These are phyloP conservation scores for Claviceps fusiformis DNA, from an alignment of 2,329 filamentous ascomycete genomes.

Conservation along the genomic window DNA sequence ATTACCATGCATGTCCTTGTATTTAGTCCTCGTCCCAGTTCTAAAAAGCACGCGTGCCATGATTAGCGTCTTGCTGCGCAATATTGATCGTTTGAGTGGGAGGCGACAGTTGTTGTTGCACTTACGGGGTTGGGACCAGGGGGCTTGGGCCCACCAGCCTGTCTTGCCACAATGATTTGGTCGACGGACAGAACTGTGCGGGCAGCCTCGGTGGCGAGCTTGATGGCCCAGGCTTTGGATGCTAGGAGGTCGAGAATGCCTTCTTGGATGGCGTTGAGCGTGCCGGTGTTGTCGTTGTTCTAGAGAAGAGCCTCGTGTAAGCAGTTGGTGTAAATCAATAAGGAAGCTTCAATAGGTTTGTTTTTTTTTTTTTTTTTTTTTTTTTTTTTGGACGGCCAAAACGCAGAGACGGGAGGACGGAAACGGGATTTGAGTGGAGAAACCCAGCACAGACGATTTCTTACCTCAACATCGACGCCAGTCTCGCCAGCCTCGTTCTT, in stretches of 20 bases:
- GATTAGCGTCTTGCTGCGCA: background rate
- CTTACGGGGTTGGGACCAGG: constrained; percentile 74
- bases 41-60: constrained; percentile 14
- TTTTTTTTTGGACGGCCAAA: background rate
- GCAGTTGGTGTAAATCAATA: background rate
- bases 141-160: constrained; percentile 94
- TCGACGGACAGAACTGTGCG: constrained; percentile 91
- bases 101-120: constrained; percentile 5
- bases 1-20: constrained; percentile 11
- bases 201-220: constrained; percentile 87
- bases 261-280: constrained; percentile 71
- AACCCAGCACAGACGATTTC: constrained; percentile 6
- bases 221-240: constrained; percentile 93
- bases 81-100: no score
- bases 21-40: constrained; percentile 52
- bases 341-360: no score
- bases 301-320: constrained; percentile 16
- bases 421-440: no score
- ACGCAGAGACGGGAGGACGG: background rate
- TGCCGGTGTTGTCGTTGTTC: constrained; percentile 69
- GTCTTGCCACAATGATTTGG: constrained; percentile 96
- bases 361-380: no score
- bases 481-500: constrained; percentile 76
- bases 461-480: constrained; percentile 84
- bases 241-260: constrained; percentile 87